A percentile compares a stretch with the other conserved stretches of the same genome.
Conservation (phyloP, 2,329 filamentous ascomycete species). For the Aspergillus carbonarius region DNA sequence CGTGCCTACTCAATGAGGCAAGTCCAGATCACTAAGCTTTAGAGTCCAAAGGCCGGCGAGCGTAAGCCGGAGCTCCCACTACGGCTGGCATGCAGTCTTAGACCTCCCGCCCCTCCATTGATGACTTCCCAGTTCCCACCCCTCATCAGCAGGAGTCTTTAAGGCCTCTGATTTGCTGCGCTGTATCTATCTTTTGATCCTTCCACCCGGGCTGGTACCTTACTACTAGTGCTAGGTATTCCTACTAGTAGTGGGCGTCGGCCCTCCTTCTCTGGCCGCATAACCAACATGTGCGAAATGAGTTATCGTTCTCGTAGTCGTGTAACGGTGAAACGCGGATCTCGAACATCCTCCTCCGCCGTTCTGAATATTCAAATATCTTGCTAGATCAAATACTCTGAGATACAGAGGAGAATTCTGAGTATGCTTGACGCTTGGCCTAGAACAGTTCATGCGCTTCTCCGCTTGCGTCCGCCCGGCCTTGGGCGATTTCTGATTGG, state of each 20-base stretch:
- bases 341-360: not conserved
- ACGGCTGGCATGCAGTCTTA: not conserved
- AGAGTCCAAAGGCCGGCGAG: not conserved
- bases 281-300: not conserved
- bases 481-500: slow-evolving; percentile 3
- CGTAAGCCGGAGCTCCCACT: not conserved
- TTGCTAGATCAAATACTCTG: not conserved
- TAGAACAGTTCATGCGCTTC: slow-evolving; percentile 1
- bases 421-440: slow-evolving; percentile 3
- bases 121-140: not conserved
- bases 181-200: not conserved
- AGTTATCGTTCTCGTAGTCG: not conserved
- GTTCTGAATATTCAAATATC: not conserved
- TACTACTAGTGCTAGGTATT: not conserved
- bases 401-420: not conserved
- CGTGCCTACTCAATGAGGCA: not conserved
- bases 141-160: not conserved
- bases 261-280: not conserved
- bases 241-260: not conserved
- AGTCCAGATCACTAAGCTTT: not conserved
- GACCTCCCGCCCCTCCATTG: slow-evolving; percentile 9
- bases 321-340: not conserved
- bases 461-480: slow-evolving; percentile 11
- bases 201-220: not conserved
- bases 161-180: not conserved